Evolutionary conservation across 2,329 filamentous ascomycete genomes (phyloP).

Genomic region (Aureobasidium melanogenum): DNA sequence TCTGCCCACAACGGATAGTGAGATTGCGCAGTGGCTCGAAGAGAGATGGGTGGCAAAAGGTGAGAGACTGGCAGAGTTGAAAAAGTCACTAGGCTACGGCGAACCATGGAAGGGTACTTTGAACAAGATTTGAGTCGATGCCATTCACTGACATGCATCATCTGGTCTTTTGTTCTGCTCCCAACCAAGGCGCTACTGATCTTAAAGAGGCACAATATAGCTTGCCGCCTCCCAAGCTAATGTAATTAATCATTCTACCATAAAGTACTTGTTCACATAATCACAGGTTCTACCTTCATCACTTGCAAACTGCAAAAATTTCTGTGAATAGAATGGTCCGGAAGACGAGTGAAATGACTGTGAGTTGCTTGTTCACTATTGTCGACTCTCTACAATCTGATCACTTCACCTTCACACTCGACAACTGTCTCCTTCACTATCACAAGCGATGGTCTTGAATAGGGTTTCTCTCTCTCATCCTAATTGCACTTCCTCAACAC

Average conservation of each 20-base stretch:
- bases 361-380: not conserved
- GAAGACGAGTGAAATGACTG: not conserved
- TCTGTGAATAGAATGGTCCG: not conserved
- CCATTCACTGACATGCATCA: not conserved
- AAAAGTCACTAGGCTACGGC: constrained; percentile 7
- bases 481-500: not conserved
- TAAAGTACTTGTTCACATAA: not conserved
- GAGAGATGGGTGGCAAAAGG: constrained; percentile 29
- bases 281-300: not conserved
- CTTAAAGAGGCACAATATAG: not conserved
- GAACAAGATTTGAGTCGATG: not conserved
- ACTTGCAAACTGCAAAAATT: not conserved
- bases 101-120: not conserved
- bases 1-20: constrained; percentile 23
- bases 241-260: not conserved
- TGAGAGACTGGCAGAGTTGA: constrained; percentile 21
- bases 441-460: not conserved
- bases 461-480: not conserved
- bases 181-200: not conserved
- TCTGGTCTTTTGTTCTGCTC: not conserved
- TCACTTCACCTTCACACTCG: not conserved
- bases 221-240: not conserved
- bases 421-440: not conserved
- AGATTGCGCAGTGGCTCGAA: constrained; percentile 28
- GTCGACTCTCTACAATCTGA: not conserved